Percentiles rank a stretch among this genome's conserved stretches.
Evolutionary conservation across 106 monocot genomes (phyloP).

Genomic region (Apostasia ramifera): DNA sequence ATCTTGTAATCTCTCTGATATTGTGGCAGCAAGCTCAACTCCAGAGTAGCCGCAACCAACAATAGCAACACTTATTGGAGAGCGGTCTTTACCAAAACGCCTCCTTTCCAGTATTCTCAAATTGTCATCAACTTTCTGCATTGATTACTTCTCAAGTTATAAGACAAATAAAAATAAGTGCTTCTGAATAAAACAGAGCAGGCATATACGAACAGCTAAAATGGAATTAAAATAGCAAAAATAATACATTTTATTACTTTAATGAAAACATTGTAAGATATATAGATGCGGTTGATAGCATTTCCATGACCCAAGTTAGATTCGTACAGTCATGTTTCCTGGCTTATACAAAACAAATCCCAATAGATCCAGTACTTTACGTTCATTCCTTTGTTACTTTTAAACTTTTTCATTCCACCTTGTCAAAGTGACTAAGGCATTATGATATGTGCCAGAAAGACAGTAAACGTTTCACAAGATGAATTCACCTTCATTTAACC

Average conservation of each 20-base stretch:
- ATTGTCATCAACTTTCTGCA: conserved; percentile 71
- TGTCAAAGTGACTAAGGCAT: too few species aligned
- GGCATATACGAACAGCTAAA: not conserved
- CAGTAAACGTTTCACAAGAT: too few species aligned
- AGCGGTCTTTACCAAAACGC: conserved; percentile 39
- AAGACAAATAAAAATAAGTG: conserved; percentile 4
- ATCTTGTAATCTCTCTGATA: conserved; percentile 74
- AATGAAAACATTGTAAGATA: not conserved
- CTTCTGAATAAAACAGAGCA: not conserved
- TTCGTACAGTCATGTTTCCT: too few species aligned
- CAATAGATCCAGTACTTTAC: too few species aligned
- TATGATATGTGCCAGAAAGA: too few species aligned
- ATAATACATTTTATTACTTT: not conserved
- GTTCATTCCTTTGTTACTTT: too few species aligned
- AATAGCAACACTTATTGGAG: conserved; percentile 68
- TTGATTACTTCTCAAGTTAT: conserved; percentile 6
- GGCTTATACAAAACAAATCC: too few species aligned
- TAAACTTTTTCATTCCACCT: too few species aligned
- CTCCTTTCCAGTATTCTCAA: conserved; percentile 56
- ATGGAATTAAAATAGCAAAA: not conserved
- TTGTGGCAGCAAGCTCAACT: conserved; percentile 90
- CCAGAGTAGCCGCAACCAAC: conserved; percentile 96
- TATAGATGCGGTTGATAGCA: too few species aligned
- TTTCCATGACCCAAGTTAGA: too few species aligned
- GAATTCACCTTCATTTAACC: too few species aligned